A percentile compares a stretch with the other conserved stretches of the same genome.
Evolutionary conservation across 164 flowering plant species (phyloP).

Genomic region (Taxillus chinensis): DNA sequence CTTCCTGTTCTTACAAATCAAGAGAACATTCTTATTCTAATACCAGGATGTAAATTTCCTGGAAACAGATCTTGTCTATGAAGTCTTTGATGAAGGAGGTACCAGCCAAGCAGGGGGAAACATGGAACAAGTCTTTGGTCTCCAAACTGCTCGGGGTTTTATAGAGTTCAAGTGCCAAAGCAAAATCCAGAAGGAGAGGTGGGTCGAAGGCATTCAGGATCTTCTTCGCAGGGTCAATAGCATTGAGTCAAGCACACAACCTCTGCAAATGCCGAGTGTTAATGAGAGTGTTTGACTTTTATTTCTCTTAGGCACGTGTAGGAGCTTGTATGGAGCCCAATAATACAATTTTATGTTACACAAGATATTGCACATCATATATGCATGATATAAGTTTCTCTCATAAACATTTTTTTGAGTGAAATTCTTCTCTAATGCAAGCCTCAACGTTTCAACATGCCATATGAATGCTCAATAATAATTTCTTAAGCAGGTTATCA

Average conservation of each 20-base stretch:
- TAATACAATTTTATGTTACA: no score
- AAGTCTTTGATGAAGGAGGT: conserved; percentile 48
- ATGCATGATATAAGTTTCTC: no score
- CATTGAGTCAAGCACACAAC: conserved; percentile 23
- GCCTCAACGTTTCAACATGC: no score
- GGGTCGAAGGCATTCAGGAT: conserved; percentile 61
- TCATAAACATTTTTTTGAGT: no score
- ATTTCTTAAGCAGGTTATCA: no score
- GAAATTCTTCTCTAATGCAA: no score
- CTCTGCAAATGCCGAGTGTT: conserved; percentile 28
- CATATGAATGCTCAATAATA: no score
- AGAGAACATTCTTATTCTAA: no score
- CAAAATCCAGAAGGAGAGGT: conserved; percentile 58
- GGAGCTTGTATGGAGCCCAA: neutral
- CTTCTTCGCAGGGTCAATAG: conserved; percentile 35
- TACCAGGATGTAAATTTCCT: neutral
- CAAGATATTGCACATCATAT: no score
- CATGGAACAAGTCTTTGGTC: conserved; percentile 52
- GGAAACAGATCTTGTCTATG: conserved; percentile 60
- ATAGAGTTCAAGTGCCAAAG: conserved; percentile 83
- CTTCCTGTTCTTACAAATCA: no score
- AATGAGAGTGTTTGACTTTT: conserved; percentile 15
- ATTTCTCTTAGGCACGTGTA: neutral
- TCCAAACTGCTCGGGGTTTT: conserved; percentile 73
- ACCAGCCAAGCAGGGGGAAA: conserved; percentile 47